Evolutionary conservation across 202 grass and related monocot genomes (phyloP).

Genomic region (Schoenoplectus triqueter): DNA sequence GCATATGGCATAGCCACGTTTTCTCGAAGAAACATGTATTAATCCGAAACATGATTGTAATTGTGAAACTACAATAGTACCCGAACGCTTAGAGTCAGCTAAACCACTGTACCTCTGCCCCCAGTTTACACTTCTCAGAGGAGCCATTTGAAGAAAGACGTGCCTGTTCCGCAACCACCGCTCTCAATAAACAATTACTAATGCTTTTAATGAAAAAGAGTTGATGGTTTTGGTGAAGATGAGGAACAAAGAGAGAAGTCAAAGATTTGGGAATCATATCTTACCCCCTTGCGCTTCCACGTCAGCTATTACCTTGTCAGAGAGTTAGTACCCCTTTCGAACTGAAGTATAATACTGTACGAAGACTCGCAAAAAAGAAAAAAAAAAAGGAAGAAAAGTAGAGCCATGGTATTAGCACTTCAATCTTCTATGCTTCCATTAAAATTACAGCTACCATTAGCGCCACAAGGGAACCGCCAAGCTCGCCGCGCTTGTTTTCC

Average conservation of each 20-base stretch:
- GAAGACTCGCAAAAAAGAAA: neutral
- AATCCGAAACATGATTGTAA: no score
- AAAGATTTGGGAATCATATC: neutral
- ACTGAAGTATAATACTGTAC: neutral
- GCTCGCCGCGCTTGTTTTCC: neutral
- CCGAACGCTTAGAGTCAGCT: no score
- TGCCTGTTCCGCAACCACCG: neutral
- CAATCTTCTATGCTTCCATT: conserved; percentile 24
- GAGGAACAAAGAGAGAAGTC: neutral
- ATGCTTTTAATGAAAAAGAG: neutral
- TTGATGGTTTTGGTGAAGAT: no score
- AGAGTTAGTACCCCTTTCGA: neutral
- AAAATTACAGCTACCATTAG: neutral
- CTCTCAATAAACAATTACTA: neutral
- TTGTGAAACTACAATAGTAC: no score
- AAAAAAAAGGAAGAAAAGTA: neutral
- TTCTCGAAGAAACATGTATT: no score
- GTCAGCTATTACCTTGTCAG: no score
- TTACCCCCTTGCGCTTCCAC: neutral
- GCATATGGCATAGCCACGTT: no score
- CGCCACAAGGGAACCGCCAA: conserved; percentile 16
- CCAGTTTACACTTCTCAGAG: neutral
- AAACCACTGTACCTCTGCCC: no score
- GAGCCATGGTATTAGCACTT: conserved; percentile 6
- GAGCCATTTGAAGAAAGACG: neutral